Evolutionary conservation across 345 rosid species (phyloP), one percentile per base, ranked within the genome.

Genomic region (Pistacia atlantica): DNA sequence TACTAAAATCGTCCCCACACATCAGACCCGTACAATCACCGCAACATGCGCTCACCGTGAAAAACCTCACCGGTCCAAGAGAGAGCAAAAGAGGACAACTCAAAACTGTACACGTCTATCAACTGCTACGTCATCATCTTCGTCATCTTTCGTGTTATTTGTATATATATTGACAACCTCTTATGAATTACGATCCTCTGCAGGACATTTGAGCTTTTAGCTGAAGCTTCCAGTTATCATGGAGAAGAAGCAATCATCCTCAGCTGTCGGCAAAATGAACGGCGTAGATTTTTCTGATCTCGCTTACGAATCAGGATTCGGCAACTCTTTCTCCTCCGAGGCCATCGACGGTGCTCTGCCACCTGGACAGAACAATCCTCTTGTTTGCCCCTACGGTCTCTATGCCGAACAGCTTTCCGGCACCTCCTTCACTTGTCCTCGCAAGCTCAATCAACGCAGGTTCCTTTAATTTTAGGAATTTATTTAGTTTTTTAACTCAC

Each of bases 321-420:
- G 88, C 76, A 95, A 86, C 87, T 81, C 76, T 77, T 90, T 90
- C 78, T 88, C 90, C 11, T 95, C 99, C 18, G 97, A 95, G 75
- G 91, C 98, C 3, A 85, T 95, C 79, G 55, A 82, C 73, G 95
- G 99, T 42, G 91, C 98, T 60, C 78, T 95, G 49, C 99, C 99
- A 1, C 85, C 52, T 11, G 90, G 87, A 38, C 99, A 95, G 86
- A 93, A 93, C 84, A 95, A 88, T 69, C 98, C 98, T 54, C 98
- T 95, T 37, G 8, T 87, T 17, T 95, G 98, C 77, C 98, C 98
- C 9, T 80, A 65, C 76, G 95, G 98, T 56, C 98, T 95, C n/a
- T 95, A 93, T 79, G 97, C 99, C 64, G 98, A 95, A 84, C 99
- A 95, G 88, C 86, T 95, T 78, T 95, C 99, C 56, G 99, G 99